phyloP scores from a whole-genome alignment of 805 yeast species.

The Blastobotrys terrestris region DNA sequence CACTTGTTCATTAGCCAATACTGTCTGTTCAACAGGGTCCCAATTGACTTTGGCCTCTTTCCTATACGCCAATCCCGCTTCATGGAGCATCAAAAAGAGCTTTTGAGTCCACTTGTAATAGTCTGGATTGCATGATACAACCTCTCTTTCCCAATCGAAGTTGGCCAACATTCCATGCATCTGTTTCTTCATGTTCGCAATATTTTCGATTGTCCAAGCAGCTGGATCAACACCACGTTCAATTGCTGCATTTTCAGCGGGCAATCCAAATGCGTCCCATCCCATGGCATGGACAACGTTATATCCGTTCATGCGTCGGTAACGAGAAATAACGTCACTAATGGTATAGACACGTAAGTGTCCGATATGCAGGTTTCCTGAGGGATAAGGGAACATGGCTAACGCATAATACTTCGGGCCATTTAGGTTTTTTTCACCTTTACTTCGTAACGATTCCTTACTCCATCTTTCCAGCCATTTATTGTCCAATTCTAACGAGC shows the following conservation, averaged over 20 bases:
- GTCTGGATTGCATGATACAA: conserved; percentile 78
- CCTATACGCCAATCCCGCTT: conserved; percentile 79
- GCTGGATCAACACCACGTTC: conserved; percentile 75
- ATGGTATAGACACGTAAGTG: conserved; percentile 91
- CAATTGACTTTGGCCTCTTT: conserved; percentile 88
- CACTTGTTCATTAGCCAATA: conserved; percentile 93
- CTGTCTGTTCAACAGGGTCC: conserved; percentile 96
- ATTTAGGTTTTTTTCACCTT: conserved; percentile 1
- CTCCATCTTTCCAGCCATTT: conserved; percentile 30
- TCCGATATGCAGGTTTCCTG: conserved; percentile 89
- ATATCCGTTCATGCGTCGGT: conserved; percentile 66
- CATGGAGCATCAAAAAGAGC: conserved; percentile 65
- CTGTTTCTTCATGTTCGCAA: conserved; percentile 80
- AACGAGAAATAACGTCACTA: conserved; percentile 77
- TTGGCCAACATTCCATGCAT: conserved; percentile 71
- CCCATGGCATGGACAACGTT: conserved; percentile 95
- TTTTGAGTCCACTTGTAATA: conserved; percentile 92
- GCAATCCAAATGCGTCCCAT: conserved; percentile 98
- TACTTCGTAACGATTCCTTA: conserved; percentile 11
- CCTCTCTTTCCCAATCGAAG: conserved; percentile 91
- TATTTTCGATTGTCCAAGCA: conserved; percentile 76
- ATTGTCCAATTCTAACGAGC: conserved; percentile 18
- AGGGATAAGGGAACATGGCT: conserved; percentile 94
- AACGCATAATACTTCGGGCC: conserved; percentile 49
- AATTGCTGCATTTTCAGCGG: conserved; percentile 97